phyloP scores from a whole-genome alignment of 2,329 filamentous ascomycete species.

The Basipetospora sp. region DNA sequence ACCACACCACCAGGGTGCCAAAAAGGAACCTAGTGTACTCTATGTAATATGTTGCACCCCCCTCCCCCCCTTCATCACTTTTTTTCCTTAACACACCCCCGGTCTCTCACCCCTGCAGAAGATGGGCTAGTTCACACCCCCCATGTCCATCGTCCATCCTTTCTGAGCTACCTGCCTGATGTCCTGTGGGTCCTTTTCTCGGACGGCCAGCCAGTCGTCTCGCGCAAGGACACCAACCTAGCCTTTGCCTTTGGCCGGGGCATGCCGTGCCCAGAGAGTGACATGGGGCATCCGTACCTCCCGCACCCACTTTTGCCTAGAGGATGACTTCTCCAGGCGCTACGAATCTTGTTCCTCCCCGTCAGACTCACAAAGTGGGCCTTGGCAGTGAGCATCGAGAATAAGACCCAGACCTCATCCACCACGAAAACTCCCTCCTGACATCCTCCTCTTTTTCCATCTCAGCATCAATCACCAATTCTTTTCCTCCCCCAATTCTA shows the following conservation, averaged over 20 bases:
- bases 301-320: neutral
- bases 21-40: too few relatives aligned
- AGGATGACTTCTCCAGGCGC: constrained; percentile 1
- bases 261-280: neutral
- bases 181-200: constrained; percentile 4
- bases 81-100: too few relatives aligned
- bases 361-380: constrained; percentile 2
- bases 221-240: neutral
- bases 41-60: too few relatives aligned
- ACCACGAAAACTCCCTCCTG: neutral
- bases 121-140: constrained; percentile 1
- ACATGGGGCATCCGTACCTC: constrained; percentile 1
- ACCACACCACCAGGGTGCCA: too few relatives aligned
- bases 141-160: neutral
- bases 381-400: constrained; percentile 4
- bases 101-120: neutral
- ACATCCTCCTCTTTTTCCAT: neutral
- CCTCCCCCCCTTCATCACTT: too few relatives aligned
- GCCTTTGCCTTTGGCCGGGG: neutral
- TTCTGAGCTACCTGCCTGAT: constrained; percentile 5
- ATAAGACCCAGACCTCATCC: constrained; percentile 4
- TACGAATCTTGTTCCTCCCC: constrained; percentile 1
- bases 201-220: constrained; percentile 2
- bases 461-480: neutral
- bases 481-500: neutral